Percentiles rank a stretch among this genome's conserved stretches.
phyloP scores from a whole-genome alignment of 768 basidiomycete genomes.

The Rhodotorula kratochvilovae region DNA sequence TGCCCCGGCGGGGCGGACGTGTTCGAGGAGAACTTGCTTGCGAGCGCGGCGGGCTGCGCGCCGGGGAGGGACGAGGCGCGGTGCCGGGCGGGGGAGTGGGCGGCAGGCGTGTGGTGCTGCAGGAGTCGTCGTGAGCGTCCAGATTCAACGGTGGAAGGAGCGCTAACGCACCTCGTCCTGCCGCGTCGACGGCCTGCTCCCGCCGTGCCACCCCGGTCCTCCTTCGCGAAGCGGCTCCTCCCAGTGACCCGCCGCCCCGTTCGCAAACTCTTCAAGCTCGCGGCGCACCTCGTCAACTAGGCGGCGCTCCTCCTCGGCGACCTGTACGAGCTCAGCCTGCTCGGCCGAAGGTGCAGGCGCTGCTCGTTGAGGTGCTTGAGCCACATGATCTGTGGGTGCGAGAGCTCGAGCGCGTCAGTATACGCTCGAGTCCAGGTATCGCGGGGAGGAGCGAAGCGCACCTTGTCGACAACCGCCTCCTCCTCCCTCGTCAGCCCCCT shows the following conservation, averaged over 20 bases:
- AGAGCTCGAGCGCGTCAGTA: too few species aligned
- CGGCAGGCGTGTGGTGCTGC: too few species aligned
- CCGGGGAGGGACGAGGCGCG: too few species aligned
- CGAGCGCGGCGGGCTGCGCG: neutral
- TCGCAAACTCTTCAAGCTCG: neutral
- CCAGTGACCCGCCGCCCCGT: neutral
- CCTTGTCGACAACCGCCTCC: neutral
- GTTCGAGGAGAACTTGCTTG: constrained; percentile 7
- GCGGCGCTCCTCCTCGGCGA: neutral
- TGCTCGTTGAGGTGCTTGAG: neutral
- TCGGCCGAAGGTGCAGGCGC: neutral
- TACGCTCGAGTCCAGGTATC: neutral
- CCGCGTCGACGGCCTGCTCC: neutral
- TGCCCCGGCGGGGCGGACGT: neutral
- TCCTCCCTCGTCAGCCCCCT: neutral
- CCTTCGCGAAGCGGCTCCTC: too few species aligned
- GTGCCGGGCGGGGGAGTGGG: too few species aligned
- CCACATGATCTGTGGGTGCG: neutral
- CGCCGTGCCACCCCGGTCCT: too few species aligned
- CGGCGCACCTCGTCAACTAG: neutral
- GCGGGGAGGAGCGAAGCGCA: neutral
- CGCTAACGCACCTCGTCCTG: neutral
- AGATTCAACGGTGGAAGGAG: too few species aligned
- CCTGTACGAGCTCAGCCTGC: neutral
- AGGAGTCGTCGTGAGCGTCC: too few species aligned